These are phyloP conservation scores for Xylaria castorea DNA, from an alignment of 495 filamentous ascomycete species.

Conservation along the genomic window DNA sequence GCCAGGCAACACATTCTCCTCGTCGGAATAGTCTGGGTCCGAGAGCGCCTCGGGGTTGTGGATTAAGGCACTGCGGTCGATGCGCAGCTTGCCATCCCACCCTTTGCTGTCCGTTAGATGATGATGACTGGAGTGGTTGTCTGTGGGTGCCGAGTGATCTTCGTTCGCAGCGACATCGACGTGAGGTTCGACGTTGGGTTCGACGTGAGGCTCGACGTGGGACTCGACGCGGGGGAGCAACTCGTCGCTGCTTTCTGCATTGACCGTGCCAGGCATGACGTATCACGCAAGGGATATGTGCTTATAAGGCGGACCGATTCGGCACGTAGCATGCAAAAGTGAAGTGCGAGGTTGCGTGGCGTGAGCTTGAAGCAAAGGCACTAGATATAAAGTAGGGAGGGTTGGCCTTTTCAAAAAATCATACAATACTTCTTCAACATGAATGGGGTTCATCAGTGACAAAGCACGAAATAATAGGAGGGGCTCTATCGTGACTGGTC, in stretches of 20 bases:
- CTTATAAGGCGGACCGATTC: neutral
- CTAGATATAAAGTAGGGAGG: neutral
- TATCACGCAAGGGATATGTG: slow-evolving; percentile 6
- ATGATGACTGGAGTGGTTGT: slow-evolving; percentile 50
- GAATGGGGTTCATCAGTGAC: neutral
- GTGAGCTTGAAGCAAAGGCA: neutral
- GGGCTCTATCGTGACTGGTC: neutral
- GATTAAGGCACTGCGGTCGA: slow-evolving; percentile 67
- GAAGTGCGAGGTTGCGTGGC: neutral
- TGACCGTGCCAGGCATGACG: slow-evolving; percentile 45
- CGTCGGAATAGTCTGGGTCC: slow-evolving; percentile 84
- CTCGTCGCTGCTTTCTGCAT: slow-evolving; percentile 39
- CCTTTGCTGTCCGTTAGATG: slow-evolving; percentile 70
- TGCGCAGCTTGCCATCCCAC: slow-evolving; percentile 91
- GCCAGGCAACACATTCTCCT: slow-evolving; percentile 74
- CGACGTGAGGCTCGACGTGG: slow-evolving; percentile 33
- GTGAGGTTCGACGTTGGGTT: slow-evolving; percentile 32
- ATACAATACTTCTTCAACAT: neutral
- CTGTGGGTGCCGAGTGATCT: slow-evolving; percentile 39
- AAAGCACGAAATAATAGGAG: slow-evolving; percentile 8
- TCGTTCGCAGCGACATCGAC: slow-evolving; percentile 51
- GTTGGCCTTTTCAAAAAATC: neutral
- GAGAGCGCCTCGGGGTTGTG: slow-evolving; percentile 79
- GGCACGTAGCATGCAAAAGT: neutral
- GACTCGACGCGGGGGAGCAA: slow-evolving; percentile 40